Evolutionary conservation across 345 rosid genomes (phyloP).

Genomic region (Populus pruinosa): DNA sequence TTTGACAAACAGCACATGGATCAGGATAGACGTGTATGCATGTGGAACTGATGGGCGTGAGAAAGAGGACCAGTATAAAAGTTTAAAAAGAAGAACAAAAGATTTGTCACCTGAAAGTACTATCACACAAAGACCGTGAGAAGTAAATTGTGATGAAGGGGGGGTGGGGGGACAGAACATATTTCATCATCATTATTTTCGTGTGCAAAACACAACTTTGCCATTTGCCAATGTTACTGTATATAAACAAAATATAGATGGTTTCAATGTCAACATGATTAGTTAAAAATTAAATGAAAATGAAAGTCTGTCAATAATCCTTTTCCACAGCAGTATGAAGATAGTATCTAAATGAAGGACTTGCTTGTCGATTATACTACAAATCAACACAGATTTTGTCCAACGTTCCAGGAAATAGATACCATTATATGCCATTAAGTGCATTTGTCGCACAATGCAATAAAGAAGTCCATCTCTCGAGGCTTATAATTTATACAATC

Average conservation of each 20-base stretch:
- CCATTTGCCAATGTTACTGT: neutral
- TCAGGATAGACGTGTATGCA: neutral
- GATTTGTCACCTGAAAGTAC: neutral
- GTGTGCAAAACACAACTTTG: neutral
- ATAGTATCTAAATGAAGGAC: no score
- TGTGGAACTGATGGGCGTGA: neutral
- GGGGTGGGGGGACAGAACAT: neutral
- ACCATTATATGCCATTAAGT: no score
- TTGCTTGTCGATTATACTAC: no score
- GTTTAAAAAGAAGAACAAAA: neutral
- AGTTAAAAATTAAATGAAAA: no score
- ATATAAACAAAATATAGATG: neutral
- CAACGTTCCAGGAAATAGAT: no score
- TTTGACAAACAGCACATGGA: neutral
- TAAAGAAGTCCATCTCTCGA: no score
- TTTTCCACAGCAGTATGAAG: neutral
- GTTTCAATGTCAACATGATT: neutral
- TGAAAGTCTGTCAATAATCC: neutral
- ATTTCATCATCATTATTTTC: neutral
- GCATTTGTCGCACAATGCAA: no score
- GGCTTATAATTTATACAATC: no score
- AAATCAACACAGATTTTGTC: no score
- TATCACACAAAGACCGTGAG: neutral
- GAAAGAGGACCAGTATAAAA: neutral
- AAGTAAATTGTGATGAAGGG: neutral